These are phyloP conservation scores for Pulveroboletus sp. DNA, from an alignment of 768 basidiomycete species.

Conservation along the genomic window DNA sequence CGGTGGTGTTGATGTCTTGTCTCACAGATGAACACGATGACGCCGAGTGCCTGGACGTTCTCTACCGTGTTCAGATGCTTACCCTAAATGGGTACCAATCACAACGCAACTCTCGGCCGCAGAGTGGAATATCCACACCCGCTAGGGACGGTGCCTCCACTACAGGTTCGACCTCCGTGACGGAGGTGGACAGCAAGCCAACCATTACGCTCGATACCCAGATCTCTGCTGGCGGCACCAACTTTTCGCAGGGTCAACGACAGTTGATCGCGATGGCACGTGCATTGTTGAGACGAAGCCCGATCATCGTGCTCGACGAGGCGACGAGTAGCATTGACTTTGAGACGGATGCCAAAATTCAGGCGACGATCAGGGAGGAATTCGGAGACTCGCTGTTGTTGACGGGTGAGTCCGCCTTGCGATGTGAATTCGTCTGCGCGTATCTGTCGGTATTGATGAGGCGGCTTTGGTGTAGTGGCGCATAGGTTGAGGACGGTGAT, in stretches of 20 bases:
- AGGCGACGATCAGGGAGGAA: constrained; percentile 80
- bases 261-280: constrained; percentile 87
- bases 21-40: constrained; percentile 68
- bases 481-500: constrained; percentile 75
- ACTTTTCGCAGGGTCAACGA: constrained; percentile 90
- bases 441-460: not conserved
- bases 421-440: too few species aligned
- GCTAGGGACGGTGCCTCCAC: constrained; percentile 39
- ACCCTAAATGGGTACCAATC: constrained; percentile 45
- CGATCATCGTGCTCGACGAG: constrained; percentile 76
- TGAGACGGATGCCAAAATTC: constrained; percentile 86
- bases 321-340: constrained; percentile 86
- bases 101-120: constrained; percentile 45
- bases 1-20: not conserved
- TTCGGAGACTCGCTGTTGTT: constrained; percentile 71
- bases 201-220: constrained; percentile 67
- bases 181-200: constrained; percentile 53
- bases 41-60: constrained; percentile 71
- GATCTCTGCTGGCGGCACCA: constrained; percentile 80
- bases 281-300: constrained; percentile 64
- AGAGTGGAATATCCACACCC: constrained; percentile 43
- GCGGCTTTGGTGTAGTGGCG: constrained; percentile 39
- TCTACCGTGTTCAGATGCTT: constrained; percentile 78
- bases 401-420: constrained; percentile 43
- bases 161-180: constrained; percentile 37